Percentiles rank a stretch among this genome's conserved stretches.
These are phyloP conservation scores for Westerdykella sp. DNA, from an alignment of 2,329 filamentous ascomycete species.

Conservation along the genomic window DNA sequence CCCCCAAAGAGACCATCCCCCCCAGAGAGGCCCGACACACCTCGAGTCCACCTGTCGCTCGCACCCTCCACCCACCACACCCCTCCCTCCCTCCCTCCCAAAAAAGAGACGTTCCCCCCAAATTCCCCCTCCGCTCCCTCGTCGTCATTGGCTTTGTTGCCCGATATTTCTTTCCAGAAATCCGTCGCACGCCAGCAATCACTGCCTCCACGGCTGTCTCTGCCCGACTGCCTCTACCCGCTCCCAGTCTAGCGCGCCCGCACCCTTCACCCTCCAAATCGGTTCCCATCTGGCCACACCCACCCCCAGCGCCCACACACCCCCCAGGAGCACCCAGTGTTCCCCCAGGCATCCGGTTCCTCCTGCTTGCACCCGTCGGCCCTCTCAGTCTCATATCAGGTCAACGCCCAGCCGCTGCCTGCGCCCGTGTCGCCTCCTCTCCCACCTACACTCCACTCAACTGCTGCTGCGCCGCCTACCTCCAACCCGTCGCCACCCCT, in stretches of 20 bases:
- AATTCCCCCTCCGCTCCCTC: conserved; percentile 16
- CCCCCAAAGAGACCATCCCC: no score
- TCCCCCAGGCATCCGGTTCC: no score
- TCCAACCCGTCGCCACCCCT: no score
- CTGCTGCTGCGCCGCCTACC: background rate
- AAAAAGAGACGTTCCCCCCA: conserved; percentile 19
- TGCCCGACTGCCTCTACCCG: conserved; percentile 17
- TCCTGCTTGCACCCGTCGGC: no score
- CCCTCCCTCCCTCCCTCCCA: conserved; percentile 2
- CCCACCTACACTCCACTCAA: background rate
- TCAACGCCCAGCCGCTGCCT: background rate
- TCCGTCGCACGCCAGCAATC: conserved; percentile 12
- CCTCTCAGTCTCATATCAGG: background rate
- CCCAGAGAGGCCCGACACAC: background rate
- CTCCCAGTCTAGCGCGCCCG: conserved; percentile 17
- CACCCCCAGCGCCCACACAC: no score
- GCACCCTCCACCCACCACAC: background rate
- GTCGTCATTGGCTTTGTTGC: conserved; percentile 23
- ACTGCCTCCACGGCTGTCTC: conserved; percentile 12
- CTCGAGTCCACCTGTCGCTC: background rate
- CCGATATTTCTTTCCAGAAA: conserved; percentile 12
- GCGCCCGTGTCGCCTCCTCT: background rate
- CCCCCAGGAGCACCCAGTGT: no score
- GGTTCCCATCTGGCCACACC: conserved; percentile 6
- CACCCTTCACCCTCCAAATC: no score